These are phyloP conservation scores for Verticillium nubilum DNA, from an alignment of 2,329 filamentous ascomycete genomes.

Conservation along the genomic window DNA sequence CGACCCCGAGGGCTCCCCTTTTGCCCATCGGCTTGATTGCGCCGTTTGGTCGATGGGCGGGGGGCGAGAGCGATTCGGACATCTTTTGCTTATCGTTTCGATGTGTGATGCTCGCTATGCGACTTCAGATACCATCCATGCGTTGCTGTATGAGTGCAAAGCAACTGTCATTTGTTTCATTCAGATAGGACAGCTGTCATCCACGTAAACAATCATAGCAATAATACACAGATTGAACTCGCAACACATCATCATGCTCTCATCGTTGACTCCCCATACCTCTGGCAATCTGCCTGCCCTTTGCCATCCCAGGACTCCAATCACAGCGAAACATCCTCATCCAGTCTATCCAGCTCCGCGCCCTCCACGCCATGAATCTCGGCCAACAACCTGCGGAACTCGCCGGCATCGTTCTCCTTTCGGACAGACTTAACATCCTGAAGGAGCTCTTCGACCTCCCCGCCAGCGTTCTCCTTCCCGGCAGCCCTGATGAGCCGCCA, in stretches of 20 bases:
- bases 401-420: constrained; percentile 24
- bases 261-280: neutral
- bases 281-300: no score
- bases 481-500: constrained; percentile 62
- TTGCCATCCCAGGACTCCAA: neutral
- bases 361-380: constrained; percentile 29
- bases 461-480: constrained; percentile 27
- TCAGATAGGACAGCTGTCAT: neutral
- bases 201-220: neutral
- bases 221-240: neutral
- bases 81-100: constrained; percentile 8
- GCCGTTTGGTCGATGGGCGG: constrained; percentile 20
- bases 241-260: neutral
- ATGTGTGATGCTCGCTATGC: neutral
- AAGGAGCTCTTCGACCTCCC: constrained; percentile 36
- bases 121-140: no score
- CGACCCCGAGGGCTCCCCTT: neutral
- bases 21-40: neutral
- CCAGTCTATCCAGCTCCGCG: constrained; percentile 3
- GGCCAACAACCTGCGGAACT: constrained; percentile 30
- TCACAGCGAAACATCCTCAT: neutral
- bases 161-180: neutral
- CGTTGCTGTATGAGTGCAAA: neutral
- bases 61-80: constrained; percentile 37
- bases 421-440: constrained; percentile 38